Conservation (phyloP, 2,329 filamentous ascomycete genomes). For the Cryphonectria radicalis region DNA sequence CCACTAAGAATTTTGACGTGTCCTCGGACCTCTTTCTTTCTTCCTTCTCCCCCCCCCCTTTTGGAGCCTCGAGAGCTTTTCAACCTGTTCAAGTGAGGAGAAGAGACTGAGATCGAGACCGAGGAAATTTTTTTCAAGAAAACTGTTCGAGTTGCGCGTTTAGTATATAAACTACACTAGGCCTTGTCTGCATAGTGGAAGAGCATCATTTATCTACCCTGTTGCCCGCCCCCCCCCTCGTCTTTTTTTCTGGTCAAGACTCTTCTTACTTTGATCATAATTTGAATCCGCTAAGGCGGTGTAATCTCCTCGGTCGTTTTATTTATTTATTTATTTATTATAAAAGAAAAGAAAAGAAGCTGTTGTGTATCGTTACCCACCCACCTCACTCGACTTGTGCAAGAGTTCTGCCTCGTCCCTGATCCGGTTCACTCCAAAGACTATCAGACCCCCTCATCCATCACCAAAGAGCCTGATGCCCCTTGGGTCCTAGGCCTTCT, state of each 20-base stretch:
- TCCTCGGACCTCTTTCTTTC: background rate
- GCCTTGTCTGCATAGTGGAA: background rate
- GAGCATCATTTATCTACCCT: background rate
- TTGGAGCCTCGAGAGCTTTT: background rate
- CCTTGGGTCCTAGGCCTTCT: background rate
- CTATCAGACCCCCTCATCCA: background rate
- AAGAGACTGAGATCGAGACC: background rate
- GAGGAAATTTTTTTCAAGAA: background rate
- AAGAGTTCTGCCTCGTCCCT: background rate
- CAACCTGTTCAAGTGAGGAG: background rate
- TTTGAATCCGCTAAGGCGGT: background rate
- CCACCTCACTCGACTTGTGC: constrained; percentile 9
- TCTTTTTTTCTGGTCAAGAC: no score
- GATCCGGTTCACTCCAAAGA: constrained; percentile 5
- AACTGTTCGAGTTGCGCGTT: background rate
- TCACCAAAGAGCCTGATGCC: background rate
- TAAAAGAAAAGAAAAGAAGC: background rate
- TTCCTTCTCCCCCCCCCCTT: background rate
- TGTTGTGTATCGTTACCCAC: constrained; percentile 15
- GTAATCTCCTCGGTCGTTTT: background rate
- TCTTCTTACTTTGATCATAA: background rate
- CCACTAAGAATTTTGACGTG: background rate
- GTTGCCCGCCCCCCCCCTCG: background rate
- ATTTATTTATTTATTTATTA: no score
- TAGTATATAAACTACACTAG: constrained; percentile 15